Evolutionary conservation across 208 protist species (phyloP).

Genomic region (Balamuthia mandrillaris): DNA sequence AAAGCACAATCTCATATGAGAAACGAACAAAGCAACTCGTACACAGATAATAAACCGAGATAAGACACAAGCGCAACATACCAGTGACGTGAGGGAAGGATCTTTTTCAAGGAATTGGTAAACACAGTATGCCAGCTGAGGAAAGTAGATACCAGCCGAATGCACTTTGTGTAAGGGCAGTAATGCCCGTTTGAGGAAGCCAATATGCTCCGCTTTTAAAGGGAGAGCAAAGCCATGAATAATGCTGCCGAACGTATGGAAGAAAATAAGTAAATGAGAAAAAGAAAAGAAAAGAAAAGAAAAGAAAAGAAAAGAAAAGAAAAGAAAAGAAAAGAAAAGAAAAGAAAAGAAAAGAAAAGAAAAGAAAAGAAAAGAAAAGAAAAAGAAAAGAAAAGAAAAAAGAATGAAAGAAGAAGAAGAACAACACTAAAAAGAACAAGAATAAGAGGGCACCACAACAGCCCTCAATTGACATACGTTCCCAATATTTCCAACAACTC

Average conservation of each 20-base stretch:
- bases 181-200: constrained; percentile 57
- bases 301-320: constrained; percentile 5
- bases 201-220: constrained; percentile 74
- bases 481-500: constrained; percentile 79
- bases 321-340: no score
- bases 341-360: neutral
- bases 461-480: neutral
- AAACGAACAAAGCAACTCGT: constrained; percentile 2
- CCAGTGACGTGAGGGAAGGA: constrained; percentile 47
- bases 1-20: neutral
- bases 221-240: constrained; percentile 79
- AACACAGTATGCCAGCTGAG: constrained; percentile 76
- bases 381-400: no score
- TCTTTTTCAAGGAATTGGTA: constrained; percentile 78
- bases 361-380: constrained; percentile 27
- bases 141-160: constrained; percentile 60
- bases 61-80: neutral
- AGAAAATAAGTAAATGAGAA: neutral
- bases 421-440: neutral
- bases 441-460: neutral
- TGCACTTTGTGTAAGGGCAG: constrained; percentile 73
- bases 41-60: neutral
- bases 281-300: constrained; percentile 4
- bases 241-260: constrained; percentile 53
- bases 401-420: no score